Evolutionary conservation across 164 flowering plant genomes (phyloP).

Genomic region (Liquidambar formosana): DNA sequence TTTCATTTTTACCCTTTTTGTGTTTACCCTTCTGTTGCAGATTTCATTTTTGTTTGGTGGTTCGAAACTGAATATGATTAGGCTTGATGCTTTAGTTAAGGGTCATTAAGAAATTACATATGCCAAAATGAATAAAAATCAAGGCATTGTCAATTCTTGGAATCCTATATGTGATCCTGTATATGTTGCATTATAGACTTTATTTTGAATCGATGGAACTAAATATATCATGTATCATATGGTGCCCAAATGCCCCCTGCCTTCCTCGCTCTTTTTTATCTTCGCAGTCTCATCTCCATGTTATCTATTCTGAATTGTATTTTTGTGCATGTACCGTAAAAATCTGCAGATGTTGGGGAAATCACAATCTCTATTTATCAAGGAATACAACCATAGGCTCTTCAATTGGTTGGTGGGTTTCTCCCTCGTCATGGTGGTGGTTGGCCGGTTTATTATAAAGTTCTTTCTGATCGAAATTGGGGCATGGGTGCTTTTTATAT

Average conservation of each 20-base stretch:
- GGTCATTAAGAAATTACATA: neutral
- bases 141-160: no score
- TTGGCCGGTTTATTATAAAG: constrained; percentile 89
- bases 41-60: neutral
- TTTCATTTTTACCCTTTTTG: neutral
- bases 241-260: neutral
- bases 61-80: neutral
- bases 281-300: neutral
- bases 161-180: no score
- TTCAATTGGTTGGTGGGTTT: constrained; percentile 99
- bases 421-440: constrained; percentile 95
- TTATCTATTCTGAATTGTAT: no score
- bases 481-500: constrained; percentile 90
- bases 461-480: constrained; percentile 82
- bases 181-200: no score
- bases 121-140: no score
- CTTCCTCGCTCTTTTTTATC: neutral
- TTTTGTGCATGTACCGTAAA: neutral
- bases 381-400: constrained; percentile 93
- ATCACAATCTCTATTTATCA: constrained; percentile 76
- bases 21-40: neutral
- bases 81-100: no score
- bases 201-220: no score
- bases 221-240: neutral
- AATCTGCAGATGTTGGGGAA: constrained; percentile 86